Evolutionary conservation across 2,329 filamentous ascomycete species (phyloP).

Genomic region (Aspergillus fijiensis): DNA sequence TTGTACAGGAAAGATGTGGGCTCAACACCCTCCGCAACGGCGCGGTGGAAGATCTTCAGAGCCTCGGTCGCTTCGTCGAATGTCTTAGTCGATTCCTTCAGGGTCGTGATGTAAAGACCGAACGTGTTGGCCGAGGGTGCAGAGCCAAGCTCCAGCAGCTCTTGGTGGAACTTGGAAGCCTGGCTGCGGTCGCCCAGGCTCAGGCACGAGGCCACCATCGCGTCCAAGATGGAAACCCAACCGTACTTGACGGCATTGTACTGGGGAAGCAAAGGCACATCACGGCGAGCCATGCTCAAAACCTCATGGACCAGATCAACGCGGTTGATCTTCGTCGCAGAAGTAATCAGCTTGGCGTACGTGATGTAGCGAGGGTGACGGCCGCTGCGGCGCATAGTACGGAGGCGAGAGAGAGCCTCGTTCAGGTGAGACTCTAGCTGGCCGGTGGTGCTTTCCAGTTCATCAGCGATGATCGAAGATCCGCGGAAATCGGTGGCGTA

Average conservation of each 20-base stretch:
- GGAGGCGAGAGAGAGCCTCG: conserved; percentile 79
- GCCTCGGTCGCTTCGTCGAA: conserved; percentile 97
- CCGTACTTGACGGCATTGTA: conserved; percentile 88
- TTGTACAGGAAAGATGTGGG: conserved; percentile 98
- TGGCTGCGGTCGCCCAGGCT: conserved; percentile 75
- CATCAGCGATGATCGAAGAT: conserved; percentile 84
- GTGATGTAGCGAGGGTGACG: conserved; percentile 94
- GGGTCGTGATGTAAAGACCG: conserved; percentile 96
- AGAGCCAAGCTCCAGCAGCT: conserved; percentile 84
- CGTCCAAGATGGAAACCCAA: conserved; percentile 93
- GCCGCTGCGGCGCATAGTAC: conserved; percentile 88
- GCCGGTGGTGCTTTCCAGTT: conserved; percentile 77
- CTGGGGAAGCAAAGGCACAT: conserved; percentile 80
- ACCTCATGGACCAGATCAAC: conserved; percentile 82
- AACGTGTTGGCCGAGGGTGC: conserved; percentile 96
- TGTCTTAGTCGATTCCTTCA: conserved; percentile 95
- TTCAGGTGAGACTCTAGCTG: conserved; percentile 71
- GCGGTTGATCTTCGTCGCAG: conserved; percentile 81
- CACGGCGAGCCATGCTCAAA: conserved; percentile 80
- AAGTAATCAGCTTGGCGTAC: conserved; percentile 90
- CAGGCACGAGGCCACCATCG: conserved; percentile 92
- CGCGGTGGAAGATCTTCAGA: conserved; percentile 94
- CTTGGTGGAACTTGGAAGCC: conserved; percentile 85
- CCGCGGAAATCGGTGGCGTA: conserved; percentile 90
- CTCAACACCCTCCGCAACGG: conserved; percentile 89